Evolutionary conservation across 2,329 filamentous ascomycete genomes (phyloP).

Genomic region (Calonectria honghensis): DNA sequence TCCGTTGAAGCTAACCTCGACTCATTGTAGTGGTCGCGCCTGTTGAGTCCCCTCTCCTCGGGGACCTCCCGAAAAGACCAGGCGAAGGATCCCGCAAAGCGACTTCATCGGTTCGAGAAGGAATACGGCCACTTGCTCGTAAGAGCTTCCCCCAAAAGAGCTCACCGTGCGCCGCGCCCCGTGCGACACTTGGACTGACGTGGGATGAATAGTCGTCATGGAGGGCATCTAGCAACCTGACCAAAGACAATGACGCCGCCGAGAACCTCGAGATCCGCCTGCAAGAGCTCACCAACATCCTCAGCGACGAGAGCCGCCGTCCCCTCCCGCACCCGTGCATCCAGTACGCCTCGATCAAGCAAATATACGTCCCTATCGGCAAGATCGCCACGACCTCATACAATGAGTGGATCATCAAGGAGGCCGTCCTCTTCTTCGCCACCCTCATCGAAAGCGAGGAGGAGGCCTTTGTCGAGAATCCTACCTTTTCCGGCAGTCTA

Average conservation of each 20-base stretch:
- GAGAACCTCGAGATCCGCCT: constrained; percentile 78
- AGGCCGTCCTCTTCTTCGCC: constrained; percentile 90
- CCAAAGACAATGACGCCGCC: constrained; percentile 76
- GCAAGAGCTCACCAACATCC: constrained; percentile 80
- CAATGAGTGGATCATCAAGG: constrained; percentile 89
- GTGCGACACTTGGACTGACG: constrained; percentile 31
- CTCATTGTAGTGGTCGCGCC: constrained; percentile 76
- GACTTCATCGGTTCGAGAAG: constrained; percentile 80
- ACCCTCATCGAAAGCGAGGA: constrained; percentile 97
- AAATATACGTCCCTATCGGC: constrained; percentile 91
- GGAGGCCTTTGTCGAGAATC: constrained; percentile 93
- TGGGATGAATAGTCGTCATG: constrained; percentile 69
- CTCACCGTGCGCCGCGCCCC: constrained; percentile 5
- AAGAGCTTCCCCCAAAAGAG: constrained; percentile 50
- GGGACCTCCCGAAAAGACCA: constrained; percentile 74
- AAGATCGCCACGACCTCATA: constrained; percentile 91
- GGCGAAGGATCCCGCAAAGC: constrained; percentile 77
- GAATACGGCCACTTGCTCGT: constrained; percentile 79
- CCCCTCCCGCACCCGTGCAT: constrained; percentile 95
- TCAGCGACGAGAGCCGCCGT: constrained; percentile 91
- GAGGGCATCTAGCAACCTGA: constrained; percentile 77
- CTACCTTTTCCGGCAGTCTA: constrained; percentile 88
- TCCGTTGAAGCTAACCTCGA: constrained; percentile 43
- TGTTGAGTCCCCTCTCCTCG: constrained; percentile 78
- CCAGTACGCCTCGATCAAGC: constrained; percentile 87